phyloP scores from a whole-genome alignment of 2,329 filamentous ascomycete species.

The Simplicillium aogashimaense region DNA sequence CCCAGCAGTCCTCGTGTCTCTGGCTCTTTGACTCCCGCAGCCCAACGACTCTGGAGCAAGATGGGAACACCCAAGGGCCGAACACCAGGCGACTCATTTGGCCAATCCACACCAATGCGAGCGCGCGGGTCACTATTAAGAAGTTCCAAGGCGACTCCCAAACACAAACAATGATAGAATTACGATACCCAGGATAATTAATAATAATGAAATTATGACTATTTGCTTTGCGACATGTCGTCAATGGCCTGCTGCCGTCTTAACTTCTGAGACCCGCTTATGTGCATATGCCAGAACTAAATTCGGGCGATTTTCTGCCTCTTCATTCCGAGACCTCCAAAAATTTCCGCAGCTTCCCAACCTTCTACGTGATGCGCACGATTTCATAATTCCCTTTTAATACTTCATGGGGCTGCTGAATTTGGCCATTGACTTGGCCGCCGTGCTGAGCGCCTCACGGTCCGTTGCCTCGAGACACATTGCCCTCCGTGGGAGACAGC shows the following conservation, averaged over 20 bases:
- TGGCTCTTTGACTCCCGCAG: conserved; percentile 61
- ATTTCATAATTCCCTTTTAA: conserved; percentile 5
- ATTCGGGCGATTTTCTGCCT: too few species aligned
- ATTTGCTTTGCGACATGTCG: not conserved
- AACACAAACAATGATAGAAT: conserved; percentile 3
- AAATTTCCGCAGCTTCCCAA: too few species aligned
- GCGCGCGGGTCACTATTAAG: conserved; percentile 27
- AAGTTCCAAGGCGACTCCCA: conserved; percentile 16
- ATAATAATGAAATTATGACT: not conserved
- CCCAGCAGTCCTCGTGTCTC: conserved; percentile 53
- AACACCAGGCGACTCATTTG: conserved; percentile 20
- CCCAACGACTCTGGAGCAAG: conserved; percentile 55
- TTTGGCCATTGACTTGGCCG: conserved; percentile 58
- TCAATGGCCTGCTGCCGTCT: too few species aligned
- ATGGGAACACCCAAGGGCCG: conserved; percentile 37
- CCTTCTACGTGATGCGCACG: too few species aligned
- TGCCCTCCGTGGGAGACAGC: conserved; percentile 44
- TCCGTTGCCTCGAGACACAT: conserved; percentile 55
- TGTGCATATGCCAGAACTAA: too few species aligned
- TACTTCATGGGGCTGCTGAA: conserved; percentile 50
- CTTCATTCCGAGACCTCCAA: too few species aligned
- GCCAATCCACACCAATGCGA: conserved; percentile 25
- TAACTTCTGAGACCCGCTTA: too few species aligned
- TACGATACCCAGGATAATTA: too few species aligned
- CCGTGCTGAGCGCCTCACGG: conserved; percentile 59